Conservation (phyloP, 1,284 basidiomycete genomes). For the Leccinum griseonigrum region DNA sequence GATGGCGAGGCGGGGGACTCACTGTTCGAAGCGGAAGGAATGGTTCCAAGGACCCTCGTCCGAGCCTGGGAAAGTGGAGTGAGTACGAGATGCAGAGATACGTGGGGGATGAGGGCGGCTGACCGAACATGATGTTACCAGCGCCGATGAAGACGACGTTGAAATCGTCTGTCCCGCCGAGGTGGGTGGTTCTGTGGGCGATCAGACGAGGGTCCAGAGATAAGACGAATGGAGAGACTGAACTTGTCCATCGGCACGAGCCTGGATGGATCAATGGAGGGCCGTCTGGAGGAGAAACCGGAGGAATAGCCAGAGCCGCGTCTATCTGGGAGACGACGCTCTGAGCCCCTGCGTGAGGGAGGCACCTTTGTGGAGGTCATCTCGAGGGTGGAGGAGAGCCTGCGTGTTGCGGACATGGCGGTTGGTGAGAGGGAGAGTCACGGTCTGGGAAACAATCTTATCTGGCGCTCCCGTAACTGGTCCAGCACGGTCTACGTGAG, state of each 20-base stretch:
- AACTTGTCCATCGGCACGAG: constrained; percentile 80
- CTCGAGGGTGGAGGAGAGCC: constrained; percentile 33
- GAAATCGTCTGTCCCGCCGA: constrained; percentile 67
- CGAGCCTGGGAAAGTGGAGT: constrained; percentile 50
- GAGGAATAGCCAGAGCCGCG: constrained; percentile 43
- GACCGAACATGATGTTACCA: constrained; percentile 94
- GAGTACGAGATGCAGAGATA: constrained; percentile 7
- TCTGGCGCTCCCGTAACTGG: constrained; percentile 1
- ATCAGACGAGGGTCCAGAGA: constrained; percentile 9
- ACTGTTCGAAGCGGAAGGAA: constrained; percentile 94
- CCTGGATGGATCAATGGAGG: constrained; percentile 72
- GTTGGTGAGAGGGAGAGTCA: constrained; percentile 5
- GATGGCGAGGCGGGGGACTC: constrained; percentile 24
- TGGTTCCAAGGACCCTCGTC: constrained; percentile 92
- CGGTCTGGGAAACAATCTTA: constrained; percentile 23
- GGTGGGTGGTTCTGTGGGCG: constrained; percentile 46
- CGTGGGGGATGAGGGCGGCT: constrained; percentile 19
- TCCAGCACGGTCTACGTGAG: constrained; percentile 8
- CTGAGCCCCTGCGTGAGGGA: constrained; percentile 34
- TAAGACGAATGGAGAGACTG: constrained; percentile 16
- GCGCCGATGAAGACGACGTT: constrained; percentile 92
- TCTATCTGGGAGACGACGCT: constrained; percentile 37
- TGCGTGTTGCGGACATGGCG: constrained; percentile 26
- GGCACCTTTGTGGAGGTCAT: constrained; percentile 33
- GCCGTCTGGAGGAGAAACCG: constrained; percentile 52